phyloP scores from a whole-genome alignment of 495 filamentous ascomycete genomes.

The Copromyces sp. region DNA sequence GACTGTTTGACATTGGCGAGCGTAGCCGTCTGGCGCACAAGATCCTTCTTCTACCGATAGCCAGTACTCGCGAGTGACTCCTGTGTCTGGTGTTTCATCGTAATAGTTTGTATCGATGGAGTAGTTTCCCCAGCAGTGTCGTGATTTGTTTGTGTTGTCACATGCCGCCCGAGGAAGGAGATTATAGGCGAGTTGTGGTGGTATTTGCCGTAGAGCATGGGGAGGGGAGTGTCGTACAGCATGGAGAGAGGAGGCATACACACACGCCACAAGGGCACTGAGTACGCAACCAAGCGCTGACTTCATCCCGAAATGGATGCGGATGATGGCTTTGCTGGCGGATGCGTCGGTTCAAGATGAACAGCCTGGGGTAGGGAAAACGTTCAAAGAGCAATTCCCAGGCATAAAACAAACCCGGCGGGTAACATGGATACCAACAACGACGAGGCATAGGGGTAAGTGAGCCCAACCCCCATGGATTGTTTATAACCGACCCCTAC shows the following conservation, averaged over 20 bases:
- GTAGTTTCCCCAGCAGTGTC: constrained; percentile 16
- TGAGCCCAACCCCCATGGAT: neutral
- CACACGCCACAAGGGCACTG: neutral
- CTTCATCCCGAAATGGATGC: neutral
- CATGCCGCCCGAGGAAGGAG: neutral
- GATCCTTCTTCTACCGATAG: constrained; percentile 19
- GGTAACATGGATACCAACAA: neutral
- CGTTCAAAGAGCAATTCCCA: neutral
- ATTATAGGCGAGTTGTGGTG: neutral
- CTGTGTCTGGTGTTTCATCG: constrained; percentile 3
- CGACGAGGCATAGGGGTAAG: neutral
- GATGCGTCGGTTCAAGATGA: neutral
- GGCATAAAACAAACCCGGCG: neutral
- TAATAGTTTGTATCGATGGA: constrained; percentile 18
- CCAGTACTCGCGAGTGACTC: constrained; percentile 7
- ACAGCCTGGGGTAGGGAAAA: neutral
- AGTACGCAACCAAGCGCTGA: neutral
- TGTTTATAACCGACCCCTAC: neutral
- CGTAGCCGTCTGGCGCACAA: constrained; percentile 40
- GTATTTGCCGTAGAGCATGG: neutral
- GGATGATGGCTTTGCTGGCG: neutral
- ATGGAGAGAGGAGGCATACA: neutral
- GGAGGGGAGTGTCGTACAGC: neutral
- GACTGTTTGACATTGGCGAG: constrained; percentile 41
- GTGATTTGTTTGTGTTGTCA: constrained; percentile 10